A percentile compares a stretch with the other conserved stretches of the same genome.
These are phyloP conservation scores for Selenicereus undatus DNA, from an alignment of 148 eudicot species.

Conservation along the genomic window DNA sequence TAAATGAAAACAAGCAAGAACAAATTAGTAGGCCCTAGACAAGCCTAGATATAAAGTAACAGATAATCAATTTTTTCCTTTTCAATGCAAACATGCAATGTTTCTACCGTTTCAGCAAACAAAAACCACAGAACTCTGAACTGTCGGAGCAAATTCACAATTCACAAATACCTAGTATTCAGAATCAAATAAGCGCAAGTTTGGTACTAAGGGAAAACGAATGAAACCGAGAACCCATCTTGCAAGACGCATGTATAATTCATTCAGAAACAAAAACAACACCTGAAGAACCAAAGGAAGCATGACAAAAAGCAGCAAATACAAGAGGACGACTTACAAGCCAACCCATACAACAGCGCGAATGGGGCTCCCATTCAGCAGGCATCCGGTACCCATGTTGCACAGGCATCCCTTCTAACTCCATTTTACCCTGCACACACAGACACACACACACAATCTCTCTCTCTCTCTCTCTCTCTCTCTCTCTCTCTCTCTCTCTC, in stretches of 20 bases:
- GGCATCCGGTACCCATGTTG: constrained; percentile 68
- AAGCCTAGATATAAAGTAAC: not conserved
- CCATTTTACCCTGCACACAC: constrained; percentile 34
- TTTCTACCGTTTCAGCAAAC: too few relatives aligned
- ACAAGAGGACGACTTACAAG: constrained; percentile 43
- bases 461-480: not conserved
- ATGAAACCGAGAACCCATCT: constrained; percentile 10
- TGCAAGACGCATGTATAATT: not conserved
- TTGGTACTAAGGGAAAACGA: not conserved
- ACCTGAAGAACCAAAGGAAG: not conserved
- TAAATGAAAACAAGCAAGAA: not conserved
- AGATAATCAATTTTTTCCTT: not conserved
- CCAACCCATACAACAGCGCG: constrained; percentile 92
- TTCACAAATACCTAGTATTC: not conserved
- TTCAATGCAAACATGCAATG: too few relatives aligned
- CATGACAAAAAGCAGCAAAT: not conserved
- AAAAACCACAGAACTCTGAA: too few relatives aligned
- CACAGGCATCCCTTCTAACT: constrained; percentile 50
- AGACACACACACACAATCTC: not conserved
- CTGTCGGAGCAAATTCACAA: not conserved
- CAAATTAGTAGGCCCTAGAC: not conserved
- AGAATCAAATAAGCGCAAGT: not conserved
- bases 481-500: too few relatives aligned
- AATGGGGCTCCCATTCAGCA: constrained; percentile 85
- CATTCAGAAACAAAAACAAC: not conserved